Conservation (phyloP, 1,284 basidiomycete genomes). For the Rhodotorula sp. region DNA sequence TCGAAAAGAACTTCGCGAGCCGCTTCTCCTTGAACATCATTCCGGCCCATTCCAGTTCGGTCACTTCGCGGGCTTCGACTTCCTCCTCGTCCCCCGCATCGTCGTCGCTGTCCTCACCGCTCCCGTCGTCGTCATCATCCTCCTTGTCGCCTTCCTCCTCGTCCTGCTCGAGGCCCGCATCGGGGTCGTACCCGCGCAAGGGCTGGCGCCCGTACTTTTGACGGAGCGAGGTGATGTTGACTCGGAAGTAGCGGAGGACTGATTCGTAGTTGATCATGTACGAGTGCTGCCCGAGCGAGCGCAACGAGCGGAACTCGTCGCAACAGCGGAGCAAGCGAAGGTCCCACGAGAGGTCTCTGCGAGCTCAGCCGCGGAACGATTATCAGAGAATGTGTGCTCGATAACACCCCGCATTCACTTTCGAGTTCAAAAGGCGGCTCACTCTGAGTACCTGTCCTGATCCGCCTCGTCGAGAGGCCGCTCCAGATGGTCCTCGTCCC, state of each 20-base stretch:
- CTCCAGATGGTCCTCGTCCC: constrained; percentile 5
- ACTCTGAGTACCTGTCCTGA: constrained; percentile 10
- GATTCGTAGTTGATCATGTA: background rate
- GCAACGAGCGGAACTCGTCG: constrained; percentile 17
- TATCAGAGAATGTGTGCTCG: background rate
- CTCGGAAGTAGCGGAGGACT: constrained; percentile 8
- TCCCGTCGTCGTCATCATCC: background rate
- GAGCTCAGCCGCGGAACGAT: fast-evolving
- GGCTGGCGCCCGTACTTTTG: constrained; percentile 17
- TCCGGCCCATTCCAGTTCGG: constrained; percentile 14
- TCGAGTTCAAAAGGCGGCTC: background rate
- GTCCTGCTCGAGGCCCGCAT: background rate
- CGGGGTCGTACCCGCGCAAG: constrained; percentile 16
- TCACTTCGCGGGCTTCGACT: background rate
- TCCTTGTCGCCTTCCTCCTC: constrained; percentile 4
- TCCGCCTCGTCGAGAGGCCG: constrained; percentile 10
- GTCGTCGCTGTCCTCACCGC: background rate
- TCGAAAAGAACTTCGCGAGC: constrained; percentile 12
- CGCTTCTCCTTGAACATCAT: background rate
- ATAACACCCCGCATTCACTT: background rate
- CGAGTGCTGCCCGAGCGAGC: constrained; percentile 4
- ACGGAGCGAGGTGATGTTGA: constrained; percentile 1
- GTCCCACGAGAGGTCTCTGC: constrained; percentile 12
- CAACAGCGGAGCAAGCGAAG: constrained; percentile 13
- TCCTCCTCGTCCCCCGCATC: background rate